Conservation (phyloP, 2,329 filamentous ascomycete genomes). For the Phaeoacremonium minimum region DNA sequence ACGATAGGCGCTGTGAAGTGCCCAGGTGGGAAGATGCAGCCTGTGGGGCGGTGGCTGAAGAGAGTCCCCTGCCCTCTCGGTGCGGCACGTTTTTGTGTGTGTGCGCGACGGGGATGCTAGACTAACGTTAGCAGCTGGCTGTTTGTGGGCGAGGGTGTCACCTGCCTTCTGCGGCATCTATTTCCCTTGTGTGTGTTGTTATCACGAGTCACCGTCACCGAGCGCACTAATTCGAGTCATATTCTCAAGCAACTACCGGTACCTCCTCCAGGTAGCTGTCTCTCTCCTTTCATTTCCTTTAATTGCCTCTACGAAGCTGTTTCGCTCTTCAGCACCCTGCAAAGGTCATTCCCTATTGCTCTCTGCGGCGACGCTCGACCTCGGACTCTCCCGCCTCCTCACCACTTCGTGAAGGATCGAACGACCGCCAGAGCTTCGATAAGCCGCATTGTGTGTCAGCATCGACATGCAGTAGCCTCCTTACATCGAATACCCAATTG, state of each 20-base stretch:
- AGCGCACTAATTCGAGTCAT: neutral
- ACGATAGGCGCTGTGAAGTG: too few relatives aligned
- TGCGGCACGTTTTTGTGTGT: too few relatives aligned
- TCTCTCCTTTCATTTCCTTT: neutral
- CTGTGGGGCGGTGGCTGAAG: too few relatives aligned
- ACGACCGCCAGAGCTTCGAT: neutral
- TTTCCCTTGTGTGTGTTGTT: neutral
- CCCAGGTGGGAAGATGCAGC: too few relatives aligned
- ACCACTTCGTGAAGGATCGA: neutral
- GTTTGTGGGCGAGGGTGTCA: constrained; percentile 1
- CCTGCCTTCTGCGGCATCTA: constrained; percentile 1
- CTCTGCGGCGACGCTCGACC: neutral
- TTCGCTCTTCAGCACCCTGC: neutral
- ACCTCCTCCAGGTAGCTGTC: neutral
- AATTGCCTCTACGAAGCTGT: too few relatives aligned
- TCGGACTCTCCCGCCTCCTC: neutral
- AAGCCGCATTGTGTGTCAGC: neutral
- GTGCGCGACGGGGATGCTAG: too few relatives aligned
- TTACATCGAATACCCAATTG: too few relatives aligned
- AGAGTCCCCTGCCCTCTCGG: too few relatives aligned
- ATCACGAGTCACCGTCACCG: constrained; percentile 3
- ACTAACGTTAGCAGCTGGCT: too few relatives aligned
- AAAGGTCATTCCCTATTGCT: neutral
- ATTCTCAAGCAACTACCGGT: neutral
- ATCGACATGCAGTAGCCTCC: neutral